phyloP scores from a whole-genome alignment of 2,329 filamentous ascomycete genomes.

The Bipolaris sorokiniana region DNA sequence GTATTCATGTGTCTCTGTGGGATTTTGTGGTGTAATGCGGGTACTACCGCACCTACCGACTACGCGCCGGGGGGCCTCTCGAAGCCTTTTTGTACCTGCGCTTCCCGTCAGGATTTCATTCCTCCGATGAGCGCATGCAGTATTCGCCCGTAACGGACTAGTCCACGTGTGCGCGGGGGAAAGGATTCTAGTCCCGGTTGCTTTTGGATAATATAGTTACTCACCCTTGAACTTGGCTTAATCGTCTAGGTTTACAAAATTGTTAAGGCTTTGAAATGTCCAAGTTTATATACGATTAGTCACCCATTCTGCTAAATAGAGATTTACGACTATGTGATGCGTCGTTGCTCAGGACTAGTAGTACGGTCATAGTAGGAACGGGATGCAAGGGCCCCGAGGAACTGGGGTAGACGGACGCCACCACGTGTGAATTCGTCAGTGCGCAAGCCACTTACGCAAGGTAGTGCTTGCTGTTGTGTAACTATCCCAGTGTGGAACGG shows the following conservation, averaged over 20 bases:
- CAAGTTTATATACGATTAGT: no score
- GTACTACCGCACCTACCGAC: no score
- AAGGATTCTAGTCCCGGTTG: conserved; percentile 16
- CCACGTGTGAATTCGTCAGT: conserved; percentile 4
- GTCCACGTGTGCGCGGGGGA: not conserved
- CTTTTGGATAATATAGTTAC: not conserved
- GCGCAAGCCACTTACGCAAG: not conserved
- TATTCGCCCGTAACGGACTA: not conserved
- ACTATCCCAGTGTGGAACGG: no score
- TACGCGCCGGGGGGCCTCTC: no score
- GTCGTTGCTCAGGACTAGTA: no score
- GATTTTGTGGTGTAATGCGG: no score
- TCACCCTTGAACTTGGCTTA: not conserved
- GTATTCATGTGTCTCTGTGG: not conserved
- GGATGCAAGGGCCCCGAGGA: conserved; percentile 3
- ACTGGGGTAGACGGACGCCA: not conserved
- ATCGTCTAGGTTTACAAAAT: no score
- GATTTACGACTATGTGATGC: no score
- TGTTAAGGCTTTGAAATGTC: no score
- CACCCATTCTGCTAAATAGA: no score
- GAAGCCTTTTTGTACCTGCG: no score
- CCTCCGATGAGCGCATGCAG: not conserved
- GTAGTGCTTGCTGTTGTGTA: not conserved
- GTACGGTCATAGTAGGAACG: no score
- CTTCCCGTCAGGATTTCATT: not conserved